Conservation (phyloP, 495 filamentous ascomycete genomes). For the Neurospora sp. region DNA sequence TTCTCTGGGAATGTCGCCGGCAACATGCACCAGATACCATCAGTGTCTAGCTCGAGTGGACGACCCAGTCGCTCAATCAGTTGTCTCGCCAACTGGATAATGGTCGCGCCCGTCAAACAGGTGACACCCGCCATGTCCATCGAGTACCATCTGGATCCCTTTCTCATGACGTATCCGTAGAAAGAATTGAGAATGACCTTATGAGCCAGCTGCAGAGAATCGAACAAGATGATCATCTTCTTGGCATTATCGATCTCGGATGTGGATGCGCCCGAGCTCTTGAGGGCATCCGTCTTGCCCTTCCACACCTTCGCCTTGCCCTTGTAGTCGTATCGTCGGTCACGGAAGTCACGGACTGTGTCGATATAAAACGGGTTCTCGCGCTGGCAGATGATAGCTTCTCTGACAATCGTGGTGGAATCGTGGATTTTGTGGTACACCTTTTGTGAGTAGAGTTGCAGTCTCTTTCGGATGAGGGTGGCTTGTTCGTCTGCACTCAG, state of each 20-base stretch:
- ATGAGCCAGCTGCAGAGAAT: conserved; percentile 92
- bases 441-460: conserved; percentile 92
- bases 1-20: conserved; percentile 96
- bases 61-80: conserved; percentile 90
- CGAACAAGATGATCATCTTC: conserved; percentile 96
- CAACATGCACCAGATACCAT: conserved; percentile 99
- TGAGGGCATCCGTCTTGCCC: conserved; percentile 79
- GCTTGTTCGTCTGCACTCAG: conserved; percentile 78
- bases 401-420: conserved; percentile 80
- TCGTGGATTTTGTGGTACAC: conserved; percentile 99
- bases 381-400: conserved; percentile 96
- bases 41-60: conserved; percentile 94
- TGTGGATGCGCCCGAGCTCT: conserved; percentile 64
- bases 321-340: conserved; percentile 96
- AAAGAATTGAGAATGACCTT: conserved; percentile 99
- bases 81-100: conserved; percentile 94
- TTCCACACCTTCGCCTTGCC: conserved; percentile 98
- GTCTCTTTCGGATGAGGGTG: conserved; percentile 66
- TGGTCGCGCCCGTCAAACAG: conserved; percentile 90
- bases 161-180: conserved; percentile 99
- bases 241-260: conserved; percentile 85
- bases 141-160: conserved; percentile 97
- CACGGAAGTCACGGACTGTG: conserved; percentile 89
- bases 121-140: conserved; percentile 99
- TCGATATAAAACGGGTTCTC: conserved; percentile 99